Percentiles rank a stretch among this genome's conserved stretches.
These are phyloP conservation scores for Phytophthora aleatoria DNA, from an alignment of 352 stramenopile species.

Conservation along the genomic window DNA sequence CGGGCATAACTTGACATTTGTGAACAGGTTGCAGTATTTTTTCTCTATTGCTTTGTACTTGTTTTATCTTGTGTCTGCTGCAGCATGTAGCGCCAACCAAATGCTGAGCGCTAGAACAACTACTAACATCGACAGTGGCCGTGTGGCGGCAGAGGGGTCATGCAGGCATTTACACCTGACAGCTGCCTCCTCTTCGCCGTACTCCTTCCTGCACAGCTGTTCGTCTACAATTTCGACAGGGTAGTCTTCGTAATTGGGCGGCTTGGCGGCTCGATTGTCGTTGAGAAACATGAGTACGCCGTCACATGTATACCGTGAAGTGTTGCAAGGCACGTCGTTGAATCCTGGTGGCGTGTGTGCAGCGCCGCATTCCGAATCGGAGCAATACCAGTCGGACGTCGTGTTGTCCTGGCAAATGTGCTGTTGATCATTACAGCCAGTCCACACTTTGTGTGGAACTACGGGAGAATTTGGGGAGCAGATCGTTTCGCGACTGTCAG, in stretches of 20 bases:
- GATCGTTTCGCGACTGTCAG: conserved; percentile 56
- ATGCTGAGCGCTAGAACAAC: conserved; percentile 19
- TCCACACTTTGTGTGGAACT: conserved; percentile 58
- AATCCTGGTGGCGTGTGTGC: conserved; percentile 60
- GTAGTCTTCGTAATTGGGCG: conserved; percentile 71
- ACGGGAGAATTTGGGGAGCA: conserved; percentile 72
- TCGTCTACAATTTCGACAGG: conserved; percentile 78
- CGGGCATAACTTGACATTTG: conserved; percentile 37
- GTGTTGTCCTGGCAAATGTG: conserved; percentile 53
- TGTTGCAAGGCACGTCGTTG: conserved; percentile 63
- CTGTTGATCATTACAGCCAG: conserved; percentile 58
- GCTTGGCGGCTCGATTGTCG: conserved; percentile 77
- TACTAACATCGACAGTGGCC: conserved; percentile 6
- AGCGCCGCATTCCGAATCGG: conserved; percentile 41
- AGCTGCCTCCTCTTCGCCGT: conserved; percentile 37
- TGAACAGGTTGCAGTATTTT: conserved; percentile 33
- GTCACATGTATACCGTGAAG: conserved; percentile 54
- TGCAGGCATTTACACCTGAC: conserved; percentile 56
- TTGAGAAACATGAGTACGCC: conserved; percentile 75
- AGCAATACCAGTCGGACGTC: conserved; percentile 63
- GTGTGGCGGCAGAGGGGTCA: conserved; percentile 28
- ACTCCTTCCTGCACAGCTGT: conserved; percentile 37
- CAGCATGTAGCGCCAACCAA: conserved; percentile 6
- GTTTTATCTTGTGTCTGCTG: conserved; percentile 18
- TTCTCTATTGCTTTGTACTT: conserved; percentile 11